Conservation (phyloP, 169 alveolate genomes). For the Eimeria praecox region DNA sequence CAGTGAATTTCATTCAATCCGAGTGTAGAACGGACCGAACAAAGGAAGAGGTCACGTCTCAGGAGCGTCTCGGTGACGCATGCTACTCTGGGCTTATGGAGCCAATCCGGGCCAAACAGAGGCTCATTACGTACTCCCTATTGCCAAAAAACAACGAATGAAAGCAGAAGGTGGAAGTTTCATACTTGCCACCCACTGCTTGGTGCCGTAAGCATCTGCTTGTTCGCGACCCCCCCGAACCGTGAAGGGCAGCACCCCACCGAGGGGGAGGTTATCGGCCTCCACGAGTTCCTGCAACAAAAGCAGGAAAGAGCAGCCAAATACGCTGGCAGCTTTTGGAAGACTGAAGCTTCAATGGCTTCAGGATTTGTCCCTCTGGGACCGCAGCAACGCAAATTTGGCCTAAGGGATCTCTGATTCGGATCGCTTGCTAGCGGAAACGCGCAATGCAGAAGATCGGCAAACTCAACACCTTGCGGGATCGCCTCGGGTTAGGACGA, state of each 20-base stretch:
- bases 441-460: neutral
- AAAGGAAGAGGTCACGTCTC: constrained; percentile 18
- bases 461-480: neutral
- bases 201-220: neutral
- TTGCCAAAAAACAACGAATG: neutral
- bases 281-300: neutral
- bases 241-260: neutral
- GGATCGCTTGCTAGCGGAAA: neutral
- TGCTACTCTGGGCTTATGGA: neutral
- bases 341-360: neutral
- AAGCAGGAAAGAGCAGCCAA: neutral
- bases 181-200: neutral
- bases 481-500: neutral
- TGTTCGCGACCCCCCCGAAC: neutral
- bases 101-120: neutral
- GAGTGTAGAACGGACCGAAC: neutral
- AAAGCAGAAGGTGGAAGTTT: neutral
- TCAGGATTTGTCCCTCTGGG: neutral
- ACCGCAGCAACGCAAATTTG: neutral
- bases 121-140: neutral
- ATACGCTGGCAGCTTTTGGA: neutral
- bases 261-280: neutral
- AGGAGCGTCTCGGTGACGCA: neutral
- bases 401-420: neutral
- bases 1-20: neutral